Base-by-base conservation (phyloP, 768 basidiomycete species). In the Boletus pseudopeckii region DNA sequence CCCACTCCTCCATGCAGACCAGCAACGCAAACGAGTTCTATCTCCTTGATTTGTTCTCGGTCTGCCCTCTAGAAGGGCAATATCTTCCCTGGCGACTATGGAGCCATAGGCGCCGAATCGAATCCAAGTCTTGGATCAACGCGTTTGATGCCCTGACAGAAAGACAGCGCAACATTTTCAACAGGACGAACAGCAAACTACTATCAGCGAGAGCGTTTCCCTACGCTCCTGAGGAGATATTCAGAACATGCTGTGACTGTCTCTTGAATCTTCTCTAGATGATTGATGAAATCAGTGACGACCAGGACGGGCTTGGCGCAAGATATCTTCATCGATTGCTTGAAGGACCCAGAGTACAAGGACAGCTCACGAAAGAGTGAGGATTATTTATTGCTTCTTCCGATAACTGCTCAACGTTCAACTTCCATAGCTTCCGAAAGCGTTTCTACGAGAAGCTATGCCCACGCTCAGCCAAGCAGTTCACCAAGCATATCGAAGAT, bases 261-360 rank as follows among this genome's bases (percentile, higher is more conserved):
- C 77, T 83, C 59, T n/a, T n/a, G n/a, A 52, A 86, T 60, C 70
- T 82, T 13, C 76, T 87, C 28, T 86, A 84, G 70, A 80, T 82
- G 53, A 74, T 85, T 45, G 86, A 87, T 66, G 85, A 86, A 67
- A 75, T 84, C 49, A 85, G 82, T 65, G 84, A 86, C 57, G 83
- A 85, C 53, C 85, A 85, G 64, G 77, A 72, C 62, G 80, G 79
- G 26, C 68, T 70, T 50, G 84, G 80, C 45, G 85, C 82, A 38
- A 73, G 72, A 77, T 44, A 72, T 78, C 22, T 80, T 81, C 56
- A 68, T 81, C 45, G 75, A 79, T 52, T 78, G 78, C 11, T 75
- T 86, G 75, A 72, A 68, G 55, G 72, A 83, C 55, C 66, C 77
- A 13, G 64, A 73, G 24, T 83, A 76, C 77, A 72, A 80, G 45